Evolutionary conservation across 495 filamentous ascomycete genomes (phyloP), one percentile per base, ranked within the genome.

Genomic region (Trichoderma erinaceum): DNA sequence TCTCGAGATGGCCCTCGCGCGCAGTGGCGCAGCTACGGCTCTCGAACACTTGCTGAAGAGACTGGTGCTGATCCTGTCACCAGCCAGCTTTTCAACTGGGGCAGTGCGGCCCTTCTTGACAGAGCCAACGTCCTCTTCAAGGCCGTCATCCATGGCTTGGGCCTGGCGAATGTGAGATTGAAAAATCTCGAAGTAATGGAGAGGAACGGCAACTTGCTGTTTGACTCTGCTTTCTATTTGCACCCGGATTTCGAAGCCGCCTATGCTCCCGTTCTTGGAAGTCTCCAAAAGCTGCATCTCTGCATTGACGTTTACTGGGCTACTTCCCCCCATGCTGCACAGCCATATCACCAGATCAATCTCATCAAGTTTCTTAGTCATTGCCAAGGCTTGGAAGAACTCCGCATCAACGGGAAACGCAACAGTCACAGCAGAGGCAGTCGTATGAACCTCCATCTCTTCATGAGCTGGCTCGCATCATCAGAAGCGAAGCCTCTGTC

Each of bases 11-110:
- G 73, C 11, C 11, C 5, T 3, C 41, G 67, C 11, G n/a, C 64
- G 0, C 0, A 0, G n/a, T 78, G 77, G 77, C 69, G 23, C 12
- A 78, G 78, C 70, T 82, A 79, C 44, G 79, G 78, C 27, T 56
- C 69, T 38, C 66, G 58, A 4, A 79, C 76, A 2, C 66, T 81
- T 29, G 0, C 11, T 0, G 7, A 38, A 3, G 64, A 69, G 8
- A 76, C 71, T 4, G 64, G 66, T 10, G 35, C 25, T 4, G 7
- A 27, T 10, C 23, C 68, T 18, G 68, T 70, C 27, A 15, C 63
- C 29, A 41, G 64, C 41, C 18, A 46, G 7, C 3, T 13, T n/a
- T 18, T 18, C 50, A 23, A 3, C 50, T 56, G 50, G 50, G n/a
- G 21, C 11, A 8, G 23, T 18, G 3, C n/a, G 18, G 50, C 18